Conservation (phyloP, 2,329 filamentous ascomycete species). For the Pseudocercospora musae region DNA sequence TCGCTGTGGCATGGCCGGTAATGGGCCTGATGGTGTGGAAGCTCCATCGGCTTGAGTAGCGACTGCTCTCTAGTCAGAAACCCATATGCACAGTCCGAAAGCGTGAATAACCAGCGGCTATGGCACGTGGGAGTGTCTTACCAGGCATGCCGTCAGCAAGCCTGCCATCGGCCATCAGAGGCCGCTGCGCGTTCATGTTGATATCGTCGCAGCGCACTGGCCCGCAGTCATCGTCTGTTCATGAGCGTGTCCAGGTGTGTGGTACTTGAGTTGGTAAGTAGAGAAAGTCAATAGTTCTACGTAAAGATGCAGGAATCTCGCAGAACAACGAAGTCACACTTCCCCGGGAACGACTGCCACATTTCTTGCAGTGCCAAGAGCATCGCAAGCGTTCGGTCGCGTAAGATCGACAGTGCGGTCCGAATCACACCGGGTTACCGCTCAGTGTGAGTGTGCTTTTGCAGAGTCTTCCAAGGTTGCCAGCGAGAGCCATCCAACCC, state of each 20-base stretch:
- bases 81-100: neutral
- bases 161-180: conserved; percentile 12
- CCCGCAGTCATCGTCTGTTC: neutral
- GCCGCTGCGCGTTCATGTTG: conserved; percentile 18
- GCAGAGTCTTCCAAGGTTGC: too few relatives aligned
- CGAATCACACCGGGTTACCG: neutral
- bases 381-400: neutral
- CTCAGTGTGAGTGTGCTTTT: neutral
- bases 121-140: conserved; percentile 12
- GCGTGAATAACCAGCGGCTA: neutral
- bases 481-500: neutral
- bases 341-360: neutral
- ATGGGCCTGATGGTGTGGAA: conserved; percentile 1
- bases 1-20: conserved; percentile 8
- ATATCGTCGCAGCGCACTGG: neutral
- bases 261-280: too few relatives aligned
- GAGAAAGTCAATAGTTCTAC: neutral
- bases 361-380: neutral
- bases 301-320: neutral
- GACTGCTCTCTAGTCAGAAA: conserved; percentile 14
- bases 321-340: neutral
- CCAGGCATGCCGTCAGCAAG: conserved; percentile 10
- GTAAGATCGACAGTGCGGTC: neutral
- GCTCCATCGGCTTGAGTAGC: conserved; percentile 6
- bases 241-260: neutral